Evolutionary conservation across 352 stramenopile genomes (phyloP).

Genomic region (Globisporangium cystogenes): DNA sequence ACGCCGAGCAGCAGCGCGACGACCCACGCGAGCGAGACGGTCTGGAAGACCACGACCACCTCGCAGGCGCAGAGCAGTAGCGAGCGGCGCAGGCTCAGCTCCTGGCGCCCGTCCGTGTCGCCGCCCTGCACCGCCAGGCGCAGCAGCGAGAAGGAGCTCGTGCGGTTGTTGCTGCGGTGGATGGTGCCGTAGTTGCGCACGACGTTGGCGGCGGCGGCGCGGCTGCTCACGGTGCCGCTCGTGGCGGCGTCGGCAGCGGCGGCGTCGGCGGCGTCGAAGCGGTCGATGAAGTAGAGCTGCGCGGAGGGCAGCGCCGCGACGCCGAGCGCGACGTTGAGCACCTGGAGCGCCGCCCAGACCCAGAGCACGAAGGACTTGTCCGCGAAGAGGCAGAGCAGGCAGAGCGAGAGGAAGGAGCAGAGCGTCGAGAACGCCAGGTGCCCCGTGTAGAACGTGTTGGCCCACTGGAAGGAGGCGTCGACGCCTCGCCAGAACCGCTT

Average conservation of each 20-base stretch:
- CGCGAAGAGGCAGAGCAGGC: slow-evolving; percentile 33
- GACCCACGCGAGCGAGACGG: slow-evolving; percentile 39
- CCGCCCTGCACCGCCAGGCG: slow-evolving; percentile 35
- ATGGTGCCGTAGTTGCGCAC: slow-evolving; percentile 15
- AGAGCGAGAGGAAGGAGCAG: slow-evolving; percentile 33
- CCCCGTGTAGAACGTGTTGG: slow-evolving; percentile 71
- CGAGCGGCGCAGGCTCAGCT: slow-evolving; percentile 47
- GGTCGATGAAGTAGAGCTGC: slow-evolving; percentile 27
- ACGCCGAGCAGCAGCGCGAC: slow-evolving; percentile 35
- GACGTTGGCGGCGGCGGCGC: slow-evolving; percentile 3
- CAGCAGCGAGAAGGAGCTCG: slow-evolving; percentile 51
- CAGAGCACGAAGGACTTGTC: slow-evolving; percentile 25
- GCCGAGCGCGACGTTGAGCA: slow-evolving; percentile 52
- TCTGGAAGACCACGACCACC: slow-evolving; percentile 56
- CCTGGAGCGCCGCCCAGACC: slow-evolving; percentile 44
- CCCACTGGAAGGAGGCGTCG: slow-evolving; percentile 47
- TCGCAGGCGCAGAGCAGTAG: slow-evolving; percentile 55
- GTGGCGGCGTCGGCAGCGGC: neutral
- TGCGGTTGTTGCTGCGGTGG: slow-evolving; percentile 15
- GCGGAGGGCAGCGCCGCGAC: slow-evolving; percentile 42
- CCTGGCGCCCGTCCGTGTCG: slow-evolving; percentile 23
- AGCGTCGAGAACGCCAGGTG: slow-evolving; percentile 43
- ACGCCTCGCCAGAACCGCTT: slow-evolving; percentile 21
- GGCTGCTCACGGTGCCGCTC: slow-evolving; percentile 3
- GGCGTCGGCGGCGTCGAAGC: slow-evolving; percentile 3